Percentiles rank a stretch among this genome's conserved stretches.
phyloP scores from a whole-genome alignment of 305 asterid species.

The Plantago lanceolata region DNA sequence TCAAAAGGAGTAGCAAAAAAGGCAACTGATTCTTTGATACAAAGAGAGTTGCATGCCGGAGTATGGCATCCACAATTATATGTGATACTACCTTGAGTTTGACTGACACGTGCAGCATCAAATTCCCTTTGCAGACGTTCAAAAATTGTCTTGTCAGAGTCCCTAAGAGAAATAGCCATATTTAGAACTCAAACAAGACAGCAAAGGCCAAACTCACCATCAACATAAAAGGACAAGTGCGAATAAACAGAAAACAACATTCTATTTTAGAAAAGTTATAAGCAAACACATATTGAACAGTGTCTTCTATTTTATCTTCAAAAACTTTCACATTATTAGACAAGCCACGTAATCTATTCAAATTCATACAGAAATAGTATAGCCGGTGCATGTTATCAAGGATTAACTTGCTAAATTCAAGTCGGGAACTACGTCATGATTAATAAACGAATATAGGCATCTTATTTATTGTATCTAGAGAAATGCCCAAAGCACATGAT shows the following conservation, averaged over 20 bases:
- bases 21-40: slow-evolving; percentile 5
- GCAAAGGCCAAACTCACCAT: slow-evolving; percentile 13
- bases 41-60: slow-evolving; percentile 2
- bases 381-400: neutral
- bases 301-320: too few relatives aligned
- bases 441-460: too few relatives aligned
- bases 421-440: too few relatives aligned
- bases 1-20: neutral
- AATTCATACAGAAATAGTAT: too few relatives aligned
- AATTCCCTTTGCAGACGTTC: slow-evolving; percentile 89
- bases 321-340: too few relatives aligned
- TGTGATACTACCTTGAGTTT: slow-evolving; percentile 66
- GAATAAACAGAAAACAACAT: slow-evolving; percentile 1
- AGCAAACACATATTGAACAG: neutral
- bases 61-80: slow-evolving; percentile 5
- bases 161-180: slow-evolving; percentile 47
- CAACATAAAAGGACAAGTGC: slow-evolving; percentile 11
- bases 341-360: too few relatives aligned
- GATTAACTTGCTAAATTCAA: neutral
- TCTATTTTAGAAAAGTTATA: neutral
- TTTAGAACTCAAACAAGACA: slow-evolving; percentile 22
- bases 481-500: too few relatives aligned
- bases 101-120: slow-evolving; percentile 80
- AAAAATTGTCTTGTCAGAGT: slow-evolving; percentile 82
- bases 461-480: too few relatives aligned